A percentile compares a stretch with the other conserved stretches of the same genome.
phyloP scores from a whole-genome alignment of 1,284 basidiomycete species.

The Rugosomyces carneus region DNA sequence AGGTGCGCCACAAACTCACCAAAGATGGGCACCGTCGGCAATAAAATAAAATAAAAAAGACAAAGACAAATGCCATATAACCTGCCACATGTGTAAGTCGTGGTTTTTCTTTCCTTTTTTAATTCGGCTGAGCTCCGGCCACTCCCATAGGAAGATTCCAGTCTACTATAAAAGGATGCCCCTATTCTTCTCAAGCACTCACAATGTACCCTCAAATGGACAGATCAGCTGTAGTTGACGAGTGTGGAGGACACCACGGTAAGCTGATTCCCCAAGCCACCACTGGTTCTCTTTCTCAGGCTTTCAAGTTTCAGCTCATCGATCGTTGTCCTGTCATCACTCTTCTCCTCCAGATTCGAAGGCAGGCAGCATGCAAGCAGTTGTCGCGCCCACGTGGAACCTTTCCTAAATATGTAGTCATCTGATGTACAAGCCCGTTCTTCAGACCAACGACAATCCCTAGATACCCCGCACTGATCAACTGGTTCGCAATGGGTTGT shows the following conservation, averaged over 20 bases:
- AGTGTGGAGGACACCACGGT: not conserved
- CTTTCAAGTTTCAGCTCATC: not conserved
- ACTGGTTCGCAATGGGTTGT: not conserved
- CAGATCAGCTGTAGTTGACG: not conserved
- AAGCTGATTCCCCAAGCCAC: not conserved
- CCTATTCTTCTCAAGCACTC: not conserved
- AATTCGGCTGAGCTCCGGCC: not conserved
- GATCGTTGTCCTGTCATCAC: not conserved
- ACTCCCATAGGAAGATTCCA: too few relatives aligned
- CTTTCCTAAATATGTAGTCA: not conserved
- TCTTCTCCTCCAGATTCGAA: not conserved
- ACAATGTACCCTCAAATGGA: not conserved
- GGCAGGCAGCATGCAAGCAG: not conserved
- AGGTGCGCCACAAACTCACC: not conserved
- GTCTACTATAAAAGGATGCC: too few relatives aligned
- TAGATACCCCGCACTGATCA: not conserved
- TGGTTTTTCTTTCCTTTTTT: too few relatives aligned
- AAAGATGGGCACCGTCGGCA: not conserved
- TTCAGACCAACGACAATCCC: not conserved
- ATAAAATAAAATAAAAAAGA: too few relatives aligned
- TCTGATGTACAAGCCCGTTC: constrained; percentile 1
- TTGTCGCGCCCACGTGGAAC: constrained; percentile 4
- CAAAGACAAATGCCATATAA: too few relatives aligned
- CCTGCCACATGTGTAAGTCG: too few relatives aligned
- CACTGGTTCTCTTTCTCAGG: not conserved